Percentiles rank a stretch among this genome's conserved stretches.
Conservation (phyloP, 495 filamentous ascomycete species). For the Aspergillus heteromorphus region DNA sequence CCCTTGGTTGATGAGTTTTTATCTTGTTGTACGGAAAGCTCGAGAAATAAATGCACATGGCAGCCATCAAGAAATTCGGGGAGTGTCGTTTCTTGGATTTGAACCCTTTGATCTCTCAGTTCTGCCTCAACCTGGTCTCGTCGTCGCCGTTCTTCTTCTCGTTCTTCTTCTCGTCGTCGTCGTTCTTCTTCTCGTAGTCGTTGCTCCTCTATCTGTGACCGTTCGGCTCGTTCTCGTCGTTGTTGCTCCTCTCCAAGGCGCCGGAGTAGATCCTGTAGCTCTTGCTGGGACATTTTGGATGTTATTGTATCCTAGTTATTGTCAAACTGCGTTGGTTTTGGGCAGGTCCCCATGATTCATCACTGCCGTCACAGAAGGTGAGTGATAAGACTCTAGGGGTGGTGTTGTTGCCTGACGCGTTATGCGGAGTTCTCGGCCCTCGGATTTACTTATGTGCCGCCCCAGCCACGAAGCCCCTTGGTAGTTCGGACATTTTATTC, state of each 20-base stretch:
- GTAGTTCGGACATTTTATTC: too few relatives aligned
- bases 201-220: too few relatives aligned
- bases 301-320: neutral
- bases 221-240: conserved; percentile 2
- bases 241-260: neutral
- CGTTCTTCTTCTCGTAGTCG: conserved; percentile 1
- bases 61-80: conserved; percentile 8
- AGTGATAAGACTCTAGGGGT: neutral
- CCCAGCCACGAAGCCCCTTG: neutral
- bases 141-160: neutral
- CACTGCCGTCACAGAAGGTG: neutral
- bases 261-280: neutral
- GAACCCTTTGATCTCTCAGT: neutral
- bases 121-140: conserved; percentile 3
- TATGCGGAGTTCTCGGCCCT: conserved; percentile 2
- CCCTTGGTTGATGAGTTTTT: conserved; percentile 10
- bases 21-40: conserved; percentile 3
- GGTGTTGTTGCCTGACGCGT: conserved; percentile 3
- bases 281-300: conserved; percentile 2
- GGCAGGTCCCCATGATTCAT: too few relatives aligned
- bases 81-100: conserved; percentile 9
- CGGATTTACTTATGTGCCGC: conserved; percentile 2
- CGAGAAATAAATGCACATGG: conserved; percentile 7
- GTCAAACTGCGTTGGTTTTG: too few relatives aligned
- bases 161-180: too few relatives aligned